phyloP scores from a whole-genome alignment of 306 rosid genomes.

The Fagus sylvatica region DNA sequence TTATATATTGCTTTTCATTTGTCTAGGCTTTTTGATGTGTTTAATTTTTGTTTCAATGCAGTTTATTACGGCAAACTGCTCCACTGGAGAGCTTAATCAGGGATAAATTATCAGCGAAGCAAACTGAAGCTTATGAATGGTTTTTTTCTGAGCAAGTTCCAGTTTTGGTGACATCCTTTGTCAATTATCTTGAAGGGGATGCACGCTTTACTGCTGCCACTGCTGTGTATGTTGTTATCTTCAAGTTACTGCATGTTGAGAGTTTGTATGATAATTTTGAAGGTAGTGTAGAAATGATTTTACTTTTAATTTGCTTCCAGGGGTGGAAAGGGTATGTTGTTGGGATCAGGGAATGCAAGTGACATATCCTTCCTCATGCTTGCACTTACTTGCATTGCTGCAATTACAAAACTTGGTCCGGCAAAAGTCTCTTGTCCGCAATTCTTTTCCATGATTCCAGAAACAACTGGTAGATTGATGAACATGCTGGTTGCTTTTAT shows the following conservation, averaged over 20 bases:
- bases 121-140: constrained; percentile 87
- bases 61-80: constrained; percentile 81
- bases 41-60: constrained; percentile 47
- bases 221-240: constrained; percentile 58
- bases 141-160: constrained; percentile 93
- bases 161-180: constrained; percentile 65
- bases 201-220: constrained; percentile 65
- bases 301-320: constrained; percentile 46
- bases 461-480: constrained; percentile 89
- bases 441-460: constrained; percentile 71
- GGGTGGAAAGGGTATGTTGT: constrained; percentile 49
- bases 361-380: constrained; percentile 76
- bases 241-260: constrained; percentile 20
- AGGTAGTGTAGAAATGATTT: constrained; percentile 29
- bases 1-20: constrained; percentile 20
- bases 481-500: constrained; percentile 77
- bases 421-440: constrained; percentile 87
- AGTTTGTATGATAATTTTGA: constrained; percentile 21
- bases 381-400: constrained; percentile 82
- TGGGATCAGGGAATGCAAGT: constrained; percentile 48
- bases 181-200: constrained; percentile 64
- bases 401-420: constrained; percentile 79
- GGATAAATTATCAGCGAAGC: constrained; percentile 77
- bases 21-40: constrained; percentile 26
- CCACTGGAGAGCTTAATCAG: constrained; percentile 78